Evolutionary conservation across 1,284 basidiomycete species (phyloP).

Genomic region (Testicularia cyperi): DNA sequence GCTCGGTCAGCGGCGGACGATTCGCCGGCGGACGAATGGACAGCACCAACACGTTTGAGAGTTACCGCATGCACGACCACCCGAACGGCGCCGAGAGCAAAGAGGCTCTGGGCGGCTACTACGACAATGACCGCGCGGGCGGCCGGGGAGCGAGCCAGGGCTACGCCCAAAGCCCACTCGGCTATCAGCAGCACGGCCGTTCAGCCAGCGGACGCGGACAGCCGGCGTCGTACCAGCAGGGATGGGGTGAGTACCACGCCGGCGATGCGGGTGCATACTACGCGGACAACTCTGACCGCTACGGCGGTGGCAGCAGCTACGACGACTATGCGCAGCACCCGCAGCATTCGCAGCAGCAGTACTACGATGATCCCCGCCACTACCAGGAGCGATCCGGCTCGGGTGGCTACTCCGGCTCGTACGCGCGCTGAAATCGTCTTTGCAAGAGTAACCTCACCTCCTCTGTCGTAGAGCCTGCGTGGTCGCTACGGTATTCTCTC

Average conservation of each 20-base stretch:
- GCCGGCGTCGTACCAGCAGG: conserved; percentile 32
- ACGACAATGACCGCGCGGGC: conserved; percentile 38
- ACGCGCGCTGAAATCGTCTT: background rate
- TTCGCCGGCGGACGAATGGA: conserved; percentile 22
- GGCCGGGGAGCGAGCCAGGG: conserved; percentile 8
- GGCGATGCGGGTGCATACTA: conserved; percentile 53
- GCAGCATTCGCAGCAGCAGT: conserved; percentile 9
- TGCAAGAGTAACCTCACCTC: too few species aligned
- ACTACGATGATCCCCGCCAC: conserved; percentile 7
- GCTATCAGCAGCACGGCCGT: conserved; percentile 18
- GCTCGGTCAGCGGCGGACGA: conserved; percentile 32
- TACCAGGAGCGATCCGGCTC: conserved; percentile 11
- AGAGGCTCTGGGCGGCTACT: conserved; percentile 44
- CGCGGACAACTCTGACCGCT: conserved; percentile 40
- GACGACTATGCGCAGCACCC: conserved; percentile 26
- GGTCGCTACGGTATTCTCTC: too few species aligned
- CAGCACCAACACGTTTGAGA: conserved; percentile 46
- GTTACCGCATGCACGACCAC: conserved; percentile 51
- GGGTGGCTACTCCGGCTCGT: conserved; percentile 5
- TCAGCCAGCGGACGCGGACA: background rate
- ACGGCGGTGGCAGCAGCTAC: conserved; percentile 21
- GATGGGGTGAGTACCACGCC: conserved; percentile 51
- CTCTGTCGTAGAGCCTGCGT: too few species aligned
- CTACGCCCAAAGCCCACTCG: conserved; percentile 25
- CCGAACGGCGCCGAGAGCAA: conserved; percentile 27